These are phyloP conservation scores for Phyllosticta paracitricarpa DNA, from an alignment of 2,329 filamentous ascomycete species.

Conservation along the genomic window DNA sequence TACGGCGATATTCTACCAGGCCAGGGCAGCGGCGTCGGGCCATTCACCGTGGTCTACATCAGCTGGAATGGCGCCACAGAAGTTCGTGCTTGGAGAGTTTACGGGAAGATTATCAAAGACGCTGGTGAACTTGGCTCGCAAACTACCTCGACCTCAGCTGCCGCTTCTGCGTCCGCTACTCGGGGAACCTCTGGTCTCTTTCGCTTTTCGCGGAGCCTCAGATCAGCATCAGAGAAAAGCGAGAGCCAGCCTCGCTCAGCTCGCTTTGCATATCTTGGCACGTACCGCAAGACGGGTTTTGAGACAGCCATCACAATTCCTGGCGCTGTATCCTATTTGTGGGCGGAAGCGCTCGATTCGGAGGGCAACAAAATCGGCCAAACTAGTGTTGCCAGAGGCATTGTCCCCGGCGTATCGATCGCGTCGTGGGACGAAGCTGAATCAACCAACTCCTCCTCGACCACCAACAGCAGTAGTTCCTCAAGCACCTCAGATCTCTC, in stretches of 20 bases:
- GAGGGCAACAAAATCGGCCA: slow-evolving; percentile 1
- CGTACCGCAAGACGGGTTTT: slow-evolving; percentile 5
- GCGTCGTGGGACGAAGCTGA: not conserved
- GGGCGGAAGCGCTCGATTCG: slow-evolving; percentile 2
- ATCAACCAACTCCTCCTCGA: not conserved
- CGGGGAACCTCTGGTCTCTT: not conserved
- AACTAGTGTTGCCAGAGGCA: not conserved
- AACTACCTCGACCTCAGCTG: not conserved
- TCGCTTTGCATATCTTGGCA: not conserved
- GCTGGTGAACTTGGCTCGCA: not conserved
- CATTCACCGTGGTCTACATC: slow-evolving; percentile 32
- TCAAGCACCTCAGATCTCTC: not conserved
- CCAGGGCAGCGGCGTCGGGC: slow-evolving; percentile 1
- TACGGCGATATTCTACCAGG: slow-evolving; percentile 14
- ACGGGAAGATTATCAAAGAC: not conserved
- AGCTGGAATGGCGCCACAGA: slow-evolving; percentile 45
- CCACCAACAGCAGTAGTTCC: not conserved
- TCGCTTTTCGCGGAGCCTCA: not conserved
- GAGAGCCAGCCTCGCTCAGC: not conserved
- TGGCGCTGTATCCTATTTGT: not conserved
- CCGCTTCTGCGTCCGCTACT: not conserved
- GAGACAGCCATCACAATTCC: slow-evolving; percentile 5
- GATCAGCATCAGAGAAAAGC: not conserved
- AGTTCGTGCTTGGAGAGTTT: slow-evolving; percentile 33
- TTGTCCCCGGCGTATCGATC: not conserved